phyloP scores from a whole-genome alignment of 2,329 filamentous ascomycete genomes.

The Dichotomopilus funicola region DNA sequence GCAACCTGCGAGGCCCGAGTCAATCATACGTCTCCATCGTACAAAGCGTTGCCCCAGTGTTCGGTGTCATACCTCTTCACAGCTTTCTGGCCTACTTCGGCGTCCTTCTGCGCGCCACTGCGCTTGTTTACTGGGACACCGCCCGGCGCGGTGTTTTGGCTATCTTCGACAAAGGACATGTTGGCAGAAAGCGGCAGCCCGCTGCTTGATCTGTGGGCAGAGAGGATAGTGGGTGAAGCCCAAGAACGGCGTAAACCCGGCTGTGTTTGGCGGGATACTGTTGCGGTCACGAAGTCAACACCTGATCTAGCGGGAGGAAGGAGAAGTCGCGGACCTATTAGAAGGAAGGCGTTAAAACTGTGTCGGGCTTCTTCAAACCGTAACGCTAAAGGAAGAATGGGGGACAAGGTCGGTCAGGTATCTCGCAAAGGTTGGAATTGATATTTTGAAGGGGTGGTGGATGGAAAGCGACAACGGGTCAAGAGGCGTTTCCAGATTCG shows the following conservation, averaged over 20 bases:
- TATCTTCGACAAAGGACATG: constrained; percentile 56
- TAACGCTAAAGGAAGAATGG: not conserved
- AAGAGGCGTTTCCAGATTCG: constrained; percentile 6
- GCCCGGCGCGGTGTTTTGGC: constrained; percentile 62
- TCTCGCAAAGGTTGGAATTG: not conserved
- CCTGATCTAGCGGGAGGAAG: constrained; percentile 3
- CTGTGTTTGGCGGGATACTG: constrained; percentile 13
- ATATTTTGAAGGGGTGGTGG: not conserved
- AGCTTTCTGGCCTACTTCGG: constrained; percentile 62
- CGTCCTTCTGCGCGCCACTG: constrained; percentile 47
- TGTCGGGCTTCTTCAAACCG: not conserved
- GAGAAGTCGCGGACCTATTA: constrained; percentile 16
- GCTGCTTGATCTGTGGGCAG: not conserved
- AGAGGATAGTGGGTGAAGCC: constrained; percentile 4
- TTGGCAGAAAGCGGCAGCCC: constrained; percentile 10
- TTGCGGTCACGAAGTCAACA: constrained; percentile 13
- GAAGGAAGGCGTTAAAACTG: constrained; percentile 8
- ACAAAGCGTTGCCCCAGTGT: no score
- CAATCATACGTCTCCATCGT: constrained; percentile 1
- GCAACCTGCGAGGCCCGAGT: constrained; percentile 54
- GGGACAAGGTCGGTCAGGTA: no score
- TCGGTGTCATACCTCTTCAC: constrained; percentile 57
- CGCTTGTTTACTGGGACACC: constrained; percentile 59
- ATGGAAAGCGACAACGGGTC: constrained; percentile 6
- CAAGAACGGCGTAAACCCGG: constrained; percentile 7